Percentiles rank a stretch among this genome's conserved stretches.
phyloP scores from a whole-genome alignment of 768 basidiomycete species.

The Pilatotrama ljubarskyi region DNA sequence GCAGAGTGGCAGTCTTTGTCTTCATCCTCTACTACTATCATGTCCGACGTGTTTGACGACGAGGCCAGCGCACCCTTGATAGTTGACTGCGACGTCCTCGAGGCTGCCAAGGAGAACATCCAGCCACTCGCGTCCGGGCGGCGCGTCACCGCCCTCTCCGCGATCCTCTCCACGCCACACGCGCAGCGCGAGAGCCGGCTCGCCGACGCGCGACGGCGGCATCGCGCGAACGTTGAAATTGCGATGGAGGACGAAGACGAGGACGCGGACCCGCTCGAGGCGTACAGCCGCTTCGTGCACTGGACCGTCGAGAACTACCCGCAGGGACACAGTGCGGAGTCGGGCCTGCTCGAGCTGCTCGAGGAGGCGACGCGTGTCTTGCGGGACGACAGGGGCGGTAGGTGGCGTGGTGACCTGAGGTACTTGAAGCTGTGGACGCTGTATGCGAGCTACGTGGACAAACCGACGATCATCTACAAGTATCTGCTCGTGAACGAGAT shows the following conservation, averaged over 20 bases:
- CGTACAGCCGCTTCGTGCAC: constrained; percentile 81
- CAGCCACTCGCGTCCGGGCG: constrained; percentile 81
- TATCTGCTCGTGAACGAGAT: constrained; percentile 92
- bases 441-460: constrained; percentile 91
- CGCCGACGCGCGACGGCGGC: constrained; percentile 59
- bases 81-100: constrained; percentile 79
- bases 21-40: constrained; percentile 1
- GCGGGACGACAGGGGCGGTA: constrained; percentile 70
- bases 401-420: constrained; percentile 76
- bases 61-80: constrained; percentile 40
- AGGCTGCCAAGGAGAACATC: constrained; percentile 85
- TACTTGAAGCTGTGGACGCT: constrained; percentile 95
- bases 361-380: constrained; percentile 90
- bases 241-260: constrained; percentile 76
- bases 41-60: constrained; percentile 41
- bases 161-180: constrained; percentile 74
- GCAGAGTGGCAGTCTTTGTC: background rate
- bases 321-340: constrained; percentile 85
- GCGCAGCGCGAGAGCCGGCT: constrained; percentile 73
- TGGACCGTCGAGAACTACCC: constrained; percentile 97
- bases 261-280: constrained; percentile 74
- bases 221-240: constrained; percentile 71
- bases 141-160: constrained; percentile 74
- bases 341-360: constrained; percentile 86
- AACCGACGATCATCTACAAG: constrained; percentile 82